Evolutionary conservation across 371 early-diverging fungal genomes (phyloP).

Genomic region (Mucor indicus): DNA sequence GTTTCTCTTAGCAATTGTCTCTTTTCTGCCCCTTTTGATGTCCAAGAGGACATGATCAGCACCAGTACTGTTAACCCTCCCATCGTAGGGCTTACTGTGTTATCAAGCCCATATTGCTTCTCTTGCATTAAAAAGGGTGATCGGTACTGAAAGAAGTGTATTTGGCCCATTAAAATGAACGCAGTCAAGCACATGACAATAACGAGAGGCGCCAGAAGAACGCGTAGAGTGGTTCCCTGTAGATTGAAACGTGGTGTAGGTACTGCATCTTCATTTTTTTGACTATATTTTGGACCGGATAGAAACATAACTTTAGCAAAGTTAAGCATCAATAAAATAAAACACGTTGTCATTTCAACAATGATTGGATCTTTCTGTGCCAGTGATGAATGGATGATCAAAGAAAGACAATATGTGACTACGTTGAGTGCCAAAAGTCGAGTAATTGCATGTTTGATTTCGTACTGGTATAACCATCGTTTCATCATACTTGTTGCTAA

Average conservation of each 20-base stretch:
- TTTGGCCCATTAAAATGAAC: slow-evolving; percentile 46
- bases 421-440: slow-evolving; percentile 54
- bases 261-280: slow-evolving; percentile 29
- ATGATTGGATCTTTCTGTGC: slow-evolving; percentile 51
- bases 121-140: slow-evolving; percentile 36
- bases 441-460: slow-evolving; percentile 55
- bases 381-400: slow-evolving; percentile 37
- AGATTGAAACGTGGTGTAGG: slow-evolving; percentile 35
- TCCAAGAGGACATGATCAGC: slow-evolving; percentile 58
- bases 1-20: slow-evolving; percentile 47
- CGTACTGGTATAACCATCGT: slow-evolving; percentile 61
- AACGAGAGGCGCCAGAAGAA: slow-evolving; percentile 49
- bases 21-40: slow-evolving; percentile 34
- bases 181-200: slow-evolving; percentile 50
- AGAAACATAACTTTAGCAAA: slow-evolving; percentile 51
- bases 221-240: slow-evolving; percentile 39
- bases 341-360: slow-evolving; percentile 50
- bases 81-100: slow-evolving; percentile 18
- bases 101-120: slow-evolving; percentile 20
- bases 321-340: slow-evolving; percentile 45
- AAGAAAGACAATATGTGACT: slow-evolving; percentile 52
- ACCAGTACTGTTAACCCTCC: slow-evolving; percentile 33
- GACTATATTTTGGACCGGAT: slow-evolving; percentile 44
- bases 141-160: slow-evolving; percentile 43
- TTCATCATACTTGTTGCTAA: slow-evolving; percentile 57